Evolutionary conservation across 2,329 filamentous ascomycete genomes (phyloP).

Genomic region (Periconia sp.): DNA sequence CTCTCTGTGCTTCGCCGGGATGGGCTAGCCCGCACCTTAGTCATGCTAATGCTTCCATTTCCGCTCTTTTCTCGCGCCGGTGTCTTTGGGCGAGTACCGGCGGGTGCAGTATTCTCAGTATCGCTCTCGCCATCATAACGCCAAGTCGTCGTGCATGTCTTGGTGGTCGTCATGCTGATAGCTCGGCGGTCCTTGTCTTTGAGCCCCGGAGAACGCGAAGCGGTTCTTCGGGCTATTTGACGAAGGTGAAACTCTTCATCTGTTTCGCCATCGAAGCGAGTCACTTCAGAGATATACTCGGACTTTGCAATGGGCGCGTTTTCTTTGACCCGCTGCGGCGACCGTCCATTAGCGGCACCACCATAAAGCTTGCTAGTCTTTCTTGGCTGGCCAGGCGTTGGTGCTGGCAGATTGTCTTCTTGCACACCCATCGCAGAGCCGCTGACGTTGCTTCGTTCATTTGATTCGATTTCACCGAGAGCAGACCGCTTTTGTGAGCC

Average conservation of each 20-base stretch:
- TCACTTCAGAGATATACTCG: slow-evolving; percentile 65
- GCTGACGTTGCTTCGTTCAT: slow-evolving; percentile 60
- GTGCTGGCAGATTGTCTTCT: slow-evolving; percentile 91
- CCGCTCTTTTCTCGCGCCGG: slow-evolving; percentile 45
- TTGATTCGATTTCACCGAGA: slow-evolving; percentile 91
- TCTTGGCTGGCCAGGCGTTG: slow-evolving; percentile 92
- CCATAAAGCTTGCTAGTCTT: slow-evolving; percentile 81
- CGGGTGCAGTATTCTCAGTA: slow-evolving; percentile 50
- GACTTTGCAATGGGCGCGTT: slow-evolving; percentile 58
- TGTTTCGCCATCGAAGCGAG: slow-evolving; percentile 67
- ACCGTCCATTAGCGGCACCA: slow-evolving; percentile 52
- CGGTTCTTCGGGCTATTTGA: slow-evolving; percentile 64
- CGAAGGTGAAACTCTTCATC: slow-evolving; percentile 85
- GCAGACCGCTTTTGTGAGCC: slow-evolving; percentile 78
- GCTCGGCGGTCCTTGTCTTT: slow-evolving; percentile 72
- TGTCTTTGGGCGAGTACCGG: slow-evolving; percentile 50
- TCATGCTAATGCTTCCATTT: slow-evolving; percentile 51
- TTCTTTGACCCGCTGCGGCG: slow-evolving; percentile 51
- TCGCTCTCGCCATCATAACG: slow-evolving; percentile 52
- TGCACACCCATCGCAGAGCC: slow-evolving; percentile 65
- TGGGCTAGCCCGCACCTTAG: slow-evolving; percentile 53
- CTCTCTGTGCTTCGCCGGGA: slow-evolving; percentile 53
- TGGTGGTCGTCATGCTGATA: slow-evolving; percentile 71
- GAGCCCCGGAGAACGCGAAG: slow-evolving; percentile 63
- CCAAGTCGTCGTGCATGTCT: slow-evolving; percentile 43